phyloP scores from a whole-genome alignment of 2,329 filamentous ascomycete genomes.

The Neonectria ditissima region DNA sequence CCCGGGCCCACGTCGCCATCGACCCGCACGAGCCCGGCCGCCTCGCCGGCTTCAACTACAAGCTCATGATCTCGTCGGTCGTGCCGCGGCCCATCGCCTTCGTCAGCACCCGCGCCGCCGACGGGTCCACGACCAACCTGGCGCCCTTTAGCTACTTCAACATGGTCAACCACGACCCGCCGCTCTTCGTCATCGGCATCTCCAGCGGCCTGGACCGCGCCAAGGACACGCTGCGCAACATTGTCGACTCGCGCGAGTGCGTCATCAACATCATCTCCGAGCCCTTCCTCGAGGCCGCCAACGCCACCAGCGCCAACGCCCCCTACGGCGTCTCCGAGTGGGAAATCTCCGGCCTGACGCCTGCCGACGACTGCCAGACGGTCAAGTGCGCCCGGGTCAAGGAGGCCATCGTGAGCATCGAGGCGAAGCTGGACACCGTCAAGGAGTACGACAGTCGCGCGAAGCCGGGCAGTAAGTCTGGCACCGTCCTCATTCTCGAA shows the following conservation, averaged over 20 bases:
- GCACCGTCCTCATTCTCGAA: conserved; percentile 81
- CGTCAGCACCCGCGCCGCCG: conserved; percentile 65
- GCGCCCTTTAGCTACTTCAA: conserved; percentile 92
- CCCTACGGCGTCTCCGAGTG: conserved; percentile 84
- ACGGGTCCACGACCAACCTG: conserved; percentile 76
- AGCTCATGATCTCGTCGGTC: conserved; percentile 86
- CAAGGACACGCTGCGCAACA: conserved; percentile 84
- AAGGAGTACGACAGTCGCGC: conserved; percentile 82
- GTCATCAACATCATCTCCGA: conserved; percentile 90
- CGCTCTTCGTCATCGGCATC: conserved; percentile 77
- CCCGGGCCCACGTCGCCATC: conserved; percentile 76
- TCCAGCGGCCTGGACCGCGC: conserved; percentile 59
- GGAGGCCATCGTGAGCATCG: conserved; percentile 86
- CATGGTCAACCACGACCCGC: conserved; percentile 86
- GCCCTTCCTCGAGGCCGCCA: conserved; percentile 87
- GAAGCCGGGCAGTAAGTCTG: conserved; percentile 78
- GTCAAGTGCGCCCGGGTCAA: conserved; percentile 80
- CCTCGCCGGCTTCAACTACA: conserved; percentile 82
- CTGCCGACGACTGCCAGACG: conserved; percentile 70
- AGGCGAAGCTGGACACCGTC: conserved; percentile 80
- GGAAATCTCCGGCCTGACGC: conserved; percentile 80
- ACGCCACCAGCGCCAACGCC: conserved; percentile 81
- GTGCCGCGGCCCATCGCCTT: conserved; percentile 84
- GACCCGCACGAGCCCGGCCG: conserved; percentile 82
- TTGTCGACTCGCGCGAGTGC: conserved; percentile 79